Conservation (phyloP, 495 filamentous ascomycete genomes). For the Neurospora sp. region DNA sequence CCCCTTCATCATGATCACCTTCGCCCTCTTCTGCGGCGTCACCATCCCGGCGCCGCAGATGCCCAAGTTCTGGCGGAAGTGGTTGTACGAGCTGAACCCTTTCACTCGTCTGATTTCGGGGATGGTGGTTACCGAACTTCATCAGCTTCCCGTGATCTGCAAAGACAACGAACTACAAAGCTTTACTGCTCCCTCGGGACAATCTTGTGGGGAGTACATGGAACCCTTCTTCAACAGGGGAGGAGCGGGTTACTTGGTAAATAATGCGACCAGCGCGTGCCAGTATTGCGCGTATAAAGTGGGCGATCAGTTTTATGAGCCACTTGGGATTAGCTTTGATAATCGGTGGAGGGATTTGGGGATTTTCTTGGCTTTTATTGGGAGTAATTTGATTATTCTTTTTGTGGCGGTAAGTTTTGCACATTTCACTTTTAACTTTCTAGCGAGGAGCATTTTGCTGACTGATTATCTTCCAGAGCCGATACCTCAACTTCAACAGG, state of each 20-base stretch:
- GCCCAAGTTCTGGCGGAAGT: conserved; percentile 65
- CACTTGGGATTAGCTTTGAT: conserved; percentile 52
- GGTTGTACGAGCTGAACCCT: conserved; percentile 76
- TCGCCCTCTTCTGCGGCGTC: conserved; percentile 77
- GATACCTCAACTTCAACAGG: conserved; percentile 57
- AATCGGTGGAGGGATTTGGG: conserved; percentile 72
- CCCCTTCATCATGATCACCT: conserved; percentile 69
- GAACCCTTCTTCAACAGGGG: conserved; percentile 50
- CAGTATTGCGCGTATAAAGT: conserved; percentile 69
- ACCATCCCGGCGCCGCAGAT: conserved; percentile 67
- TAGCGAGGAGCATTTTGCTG: neutral
- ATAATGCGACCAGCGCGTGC: conserved; percentile 52
- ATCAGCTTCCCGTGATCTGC: conserved; percentile 54
- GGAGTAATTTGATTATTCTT: conserved; percentile 65
- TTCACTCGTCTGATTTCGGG: conserved; percentile 77
- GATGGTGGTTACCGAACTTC: conserved; percentile 66
- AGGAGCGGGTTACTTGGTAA: conserved; percentile 60
- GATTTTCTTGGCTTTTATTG: conserved; percentile 63
- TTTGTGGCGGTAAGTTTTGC: conserved; percentile 51
- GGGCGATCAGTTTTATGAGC: conserved; percentile 67
- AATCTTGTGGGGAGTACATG: conserved; percentile 68
- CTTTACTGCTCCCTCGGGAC: conserved; percentile 50
- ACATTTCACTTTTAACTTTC: too few species aligned
- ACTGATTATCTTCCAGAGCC: conserved; percentile 32
- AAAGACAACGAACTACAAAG: conserved; percentile 43